A percentile compares a stretch with the other conserved stretches of the same genome.
These are phyloP conservation scores for Beauveria asiatica DNA, from an alignment of 2,329 filamentous ascomycete species.

Conservation along the genomic window DNA sequence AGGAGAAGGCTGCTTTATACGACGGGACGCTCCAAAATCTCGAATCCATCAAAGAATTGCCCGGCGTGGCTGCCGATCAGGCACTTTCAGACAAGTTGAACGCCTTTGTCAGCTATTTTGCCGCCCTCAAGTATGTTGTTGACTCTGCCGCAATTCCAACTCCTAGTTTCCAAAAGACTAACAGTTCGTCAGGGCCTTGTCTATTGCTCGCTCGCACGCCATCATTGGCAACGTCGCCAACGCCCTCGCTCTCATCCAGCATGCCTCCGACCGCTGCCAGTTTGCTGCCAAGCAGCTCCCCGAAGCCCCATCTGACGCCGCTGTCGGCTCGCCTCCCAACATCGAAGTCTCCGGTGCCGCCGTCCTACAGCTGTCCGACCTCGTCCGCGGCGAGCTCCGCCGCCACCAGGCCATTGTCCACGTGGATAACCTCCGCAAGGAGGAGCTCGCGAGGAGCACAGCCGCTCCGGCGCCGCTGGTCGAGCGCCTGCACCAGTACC, in stretches of 20 bases:
- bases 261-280: constrained; percentile 56
- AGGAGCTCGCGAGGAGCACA: constrained; percentile 33
- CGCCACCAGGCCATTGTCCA: constrained; percentile 82
- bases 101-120: constrained; percentile 73
- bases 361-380: constrained; percentile 47
- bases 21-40: constrained; percentile 86
- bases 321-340: constrained; percentile 45
- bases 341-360: constrained; percentile 58
- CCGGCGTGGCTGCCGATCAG: constrained; percentile 79
- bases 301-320: constrained; percentile 20
- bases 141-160: not conserved
- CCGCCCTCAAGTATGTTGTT: constrained; percentile 67
- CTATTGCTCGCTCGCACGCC: constrained; percentile 77
- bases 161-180: not conserved
- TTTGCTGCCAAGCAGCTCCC: constrained; percentile 38
- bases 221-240: constrained; percentile 65
- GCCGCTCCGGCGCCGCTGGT: constrained; percentile 48
- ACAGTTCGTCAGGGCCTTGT: constrained; percentile 55
- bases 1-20: constrained; percentile 83
- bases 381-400: constrained; percentile 64
- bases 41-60: constrained; percentile 80
- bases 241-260: constrained; percentile 74
- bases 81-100: constrained; percentile 70
- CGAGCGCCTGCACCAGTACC: constrained; percentile 68
- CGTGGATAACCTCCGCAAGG: constrained; percentile 56